phyloP scores from a whole-genome alignment of 495 filamentous ascomycete genomes.

The Xylaria venustula region DNA sequence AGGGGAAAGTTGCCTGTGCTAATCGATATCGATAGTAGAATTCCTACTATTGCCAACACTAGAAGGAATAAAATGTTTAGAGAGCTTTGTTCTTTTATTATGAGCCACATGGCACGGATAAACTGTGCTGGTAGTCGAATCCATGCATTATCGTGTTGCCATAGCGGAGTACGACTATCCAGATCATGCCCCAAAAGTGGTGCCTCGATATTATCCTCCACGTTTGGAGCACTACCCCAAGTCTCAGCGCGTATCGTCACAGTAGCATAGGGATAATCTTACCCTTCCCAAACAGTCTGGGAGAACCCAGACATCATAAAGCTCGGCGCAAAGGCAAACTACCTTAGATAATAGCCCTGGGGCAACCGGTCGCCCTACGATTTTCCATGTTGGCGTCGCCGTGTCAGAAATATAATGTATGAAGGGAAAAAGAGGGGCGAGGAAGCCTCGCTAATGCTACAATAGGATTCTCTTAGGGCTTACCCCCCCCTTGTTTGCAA shows the following conservation, averaged over 20 bases:
- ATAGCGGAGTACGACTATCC: background rate
- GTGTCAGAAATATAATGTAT: no score
- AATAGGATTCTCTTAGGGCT: no score
- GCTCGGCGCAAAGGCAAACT: no score
- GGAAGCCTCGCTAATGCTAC: no score
- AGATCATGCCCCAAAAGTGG: background rate
- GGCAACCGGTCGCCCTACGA: no score
- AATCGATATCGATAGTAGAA: background rate
- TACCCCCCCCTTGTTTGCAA: background rate
- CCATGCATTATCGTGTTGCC: slow-evolving; percentile 1
- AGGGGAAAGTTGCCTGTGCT: background rate
- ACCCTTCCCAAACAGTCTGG: background rate
- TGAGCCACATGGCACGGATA: background rate
- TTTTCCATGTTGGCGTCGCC: no score
- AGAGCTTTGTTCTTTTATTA: background rate
- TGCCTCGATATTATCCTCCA: background rate
- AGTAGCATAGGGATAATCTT: background rate
- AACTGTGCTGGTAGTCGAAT: background rate
- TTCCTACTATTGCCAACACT: background rate
- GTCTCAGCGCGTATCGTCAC: background rate
- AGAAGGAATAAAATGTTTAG: background rate
- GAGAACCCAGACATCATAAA: no score
- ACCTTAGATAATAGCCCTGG: no score
- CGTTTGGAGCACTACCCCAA: background rate
- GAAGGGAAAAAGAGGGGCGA: no score